Conservation (phyloP, 208 protist species). For the Leishmania major region DNA sequence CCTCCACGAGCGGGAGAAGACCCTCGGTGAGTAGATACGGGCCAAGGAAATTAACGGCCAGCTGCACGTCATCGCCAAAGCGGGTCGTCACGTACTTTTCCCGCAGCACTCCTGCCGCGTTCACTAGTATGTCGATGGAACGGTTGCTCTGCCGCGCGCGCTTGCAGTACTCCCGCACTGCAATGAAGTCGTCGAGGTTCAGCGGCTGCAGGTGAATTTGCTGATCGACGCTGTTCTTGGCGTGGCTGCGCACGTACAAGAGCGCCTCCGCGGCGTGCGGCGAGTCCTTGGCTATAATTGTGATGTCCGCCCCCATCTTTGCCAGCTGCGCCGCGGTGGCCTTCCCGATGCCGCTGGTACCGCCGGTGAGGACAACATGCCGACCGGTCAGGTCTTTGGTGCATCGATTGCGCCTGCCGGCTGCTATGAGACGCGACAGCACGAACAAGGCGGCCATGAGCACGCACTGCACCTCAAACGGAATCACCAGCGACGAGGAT, state of each 20-base stretch:
- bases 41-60: slow-evolving; percentile 78
- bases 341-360: slow-evolving; percentile 73
- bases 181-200: slow-evolving; percentile 76
- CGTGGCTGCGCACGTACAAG: slow-evolving; percentile 16
- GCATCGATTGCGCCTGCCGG: slow-evolving; percentile 42
- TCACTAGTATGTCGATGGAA: slow-evolving; percentile 70
- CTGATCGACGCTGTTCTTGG: slow-evolving; percentile 20
- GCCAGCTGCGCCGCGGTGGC: slow-evolving; percentile 72
- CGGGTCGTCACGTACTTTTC: slow-evolving; percentile 55
- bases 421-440: slow-evolving; percentile 45
- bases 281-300: slow-evolving; percentile 47
- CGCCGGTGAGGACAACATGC: slow-evolving; percentile 72
- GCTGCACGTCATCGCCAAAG: slow-evolving; percentile 78
- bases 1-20: slow-evolving; percentile 70
- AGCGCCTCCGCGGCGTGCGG: slow-evolving; percentile 46
- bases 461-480: slow-evolving; percentile 43
- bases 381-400: slow-evolving; percentile 53
- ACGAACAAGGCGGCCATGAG: slow-evolving; percentile 43
- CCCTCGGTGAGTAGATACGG: slow-evolving; percentile 82
- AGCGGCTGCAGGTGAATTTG: slow-evolving; percentile 53
- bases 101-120: slow-evolving; percentile 74
- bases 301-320: slow-evolving; percentile 71
- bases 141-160: slow-evolving; percentile 37
- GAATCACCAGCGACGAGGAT: slow-evolving; percentile 28
- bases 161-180: slow-evolving; percentile 76